These are phyloP conservation scores for Aureobasidium subglaciale DNA, from an alignment of 2,329 filamentous ascomycete genomes.

Conservation along the genomic window DNA sequence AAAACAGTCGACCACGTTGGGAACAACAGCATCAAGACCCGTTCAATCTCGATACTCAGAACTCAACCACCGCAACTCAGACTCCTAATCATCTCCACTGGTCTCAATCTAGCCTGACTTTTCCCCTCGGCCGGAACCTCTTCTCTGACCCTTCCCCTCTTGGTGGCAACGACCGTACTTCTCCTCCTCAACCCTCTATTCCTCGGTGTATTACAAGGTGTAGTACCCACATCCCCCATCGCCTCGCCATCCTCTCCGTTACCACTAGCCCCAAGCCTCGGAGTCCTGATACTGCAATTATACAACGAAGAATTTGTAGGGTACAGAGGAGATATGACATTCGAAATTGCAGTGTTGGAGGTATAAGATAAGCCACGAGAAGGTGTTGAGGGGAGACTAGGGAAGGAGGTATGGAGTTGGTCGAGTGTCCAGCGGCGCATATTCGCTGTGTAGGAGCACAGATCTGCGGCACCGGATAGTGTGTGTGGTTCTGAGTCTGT, in stretches of 20 bases:
- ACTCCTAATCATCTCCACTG: constrained; percentile 4
- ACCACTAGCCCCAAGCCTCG: neutral
- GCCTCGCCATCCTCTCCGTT: neutral
- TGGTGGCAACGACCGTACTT: neutral
- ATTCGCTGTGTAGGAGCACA: neutral
- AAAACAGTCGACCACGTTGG: no score
- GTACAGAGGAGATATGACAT: neutral
- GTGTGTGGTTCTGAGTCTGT: neutral
- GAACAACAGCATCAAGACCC: no score
- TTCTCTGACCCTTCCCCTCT: neutral
- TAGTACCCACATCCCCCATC: neutral
- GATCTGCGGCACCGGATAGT: neutral
- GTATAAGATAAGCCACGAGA: neutral
- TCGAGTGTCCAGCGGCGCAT: neutral
- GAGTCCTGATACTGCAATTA: neutral
- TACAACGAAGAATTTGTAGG: neutral
- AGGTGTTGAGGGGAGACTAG: neutral
- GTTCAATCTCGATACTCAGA: no score
- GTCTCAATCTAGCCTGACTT: neutral
- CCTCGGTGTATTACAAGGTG: constrained; percentile 5
- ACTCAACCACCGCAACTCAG: constrained; percentile 11
- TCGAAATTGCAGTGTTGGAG: no score
- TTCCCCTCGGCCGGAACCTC: neutral
- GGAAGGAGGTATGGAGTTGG: neutral
- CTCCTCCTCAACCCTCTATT: neutral